Conservation (phyloP, 2,329 filamentous ascomycete species). For the Penicillium sp. region DNA sequence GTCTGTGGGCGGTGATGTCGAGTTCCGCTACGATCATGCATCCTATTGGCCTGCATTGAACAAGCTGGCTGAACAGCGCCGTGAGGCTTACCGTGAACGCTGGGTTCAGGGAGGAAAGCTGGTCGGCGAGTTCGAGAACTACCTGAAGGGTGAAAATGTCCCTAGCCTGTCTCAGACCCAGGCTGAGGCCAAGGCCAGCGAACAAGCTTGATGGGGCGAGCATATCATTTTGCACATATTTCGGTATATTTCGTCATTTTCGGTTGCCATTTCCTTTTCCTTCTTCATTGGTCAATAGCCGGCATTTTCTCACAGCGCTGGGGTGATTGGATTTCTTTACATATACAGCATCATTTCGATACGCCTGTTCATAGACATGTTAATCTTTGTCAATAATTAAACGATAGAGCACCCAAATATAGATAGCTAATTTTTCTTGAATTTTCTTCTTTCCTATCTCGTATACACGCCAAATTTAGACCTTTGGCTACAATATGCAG, state of each 20-base stretch:
- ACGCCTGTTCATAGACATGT: conserved; percentile 8
- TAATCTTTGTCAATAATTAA: conserved; percentile 4
- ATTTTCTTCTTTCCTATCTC: background rate
- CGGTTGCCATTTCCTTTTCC: background rate
- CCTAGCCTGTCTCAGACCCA: conserved; percentile 36
- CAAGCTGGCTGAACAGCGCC: conserved; percentile 64
- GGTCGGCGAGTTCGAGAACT: conserved; percentile 83
- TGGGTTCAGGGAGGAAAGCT: conserved; percentile 79
- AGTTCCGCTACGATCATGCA: conserved; percentile 88
- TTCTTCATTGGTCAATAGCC: background rate
- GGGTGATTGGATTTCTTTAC: background rate
- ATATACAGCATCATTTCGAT: background rate
- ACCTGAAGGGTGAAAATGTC: conserved; percentile 68
- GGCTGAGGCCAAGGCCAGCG: conserved; percentile 9
- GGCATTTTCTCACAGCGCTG: background rate
- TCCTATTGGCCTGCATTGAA: conserved; percentile 86
- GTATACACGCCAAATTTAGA: background rate
- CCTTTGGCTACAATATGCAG: background rate
- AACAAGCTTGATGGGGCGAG: background rate
- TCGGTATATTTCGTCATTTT: background rate
- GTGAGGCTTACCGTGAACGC: conserved; percentile 60
- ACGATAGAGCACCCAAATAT: conserved; percentile 7
- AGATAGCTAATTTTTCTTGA: background rate
- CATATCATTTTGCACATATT: background rate
- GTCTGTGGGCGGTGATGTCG: conserved; percentile 71